Evolutionary conservation across 1,284 basidiomycete genomes (phyloP).

Genomic region (Phellinidium pouzarii): DNA sequence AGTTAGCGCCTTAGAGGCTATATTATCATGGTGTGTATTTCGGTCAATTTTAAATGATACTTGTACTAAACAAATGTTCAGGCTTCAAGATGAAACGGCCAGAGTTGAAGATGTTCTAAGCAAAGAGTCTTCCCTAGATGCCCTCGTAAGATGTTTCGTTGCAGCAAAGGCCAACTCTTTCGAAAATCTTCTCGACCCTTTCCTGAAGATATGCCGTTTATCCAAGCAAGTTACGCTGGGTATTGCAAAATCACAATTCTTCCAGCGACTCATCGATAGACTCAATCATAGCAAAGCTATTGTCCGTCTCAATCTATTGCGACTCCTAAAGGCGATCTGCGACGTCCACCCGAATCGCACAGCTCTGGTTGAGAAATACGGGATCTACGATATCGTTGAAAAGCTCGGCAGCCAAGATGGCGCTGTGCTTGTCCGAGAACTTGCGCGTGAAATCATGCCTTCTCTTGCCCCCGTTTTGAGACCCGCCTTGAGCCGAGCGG

Average conservation of each 20-base stretch:
- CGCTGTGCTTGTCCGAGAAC: conserved; percentile 84
- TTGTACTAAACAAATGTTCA: conserved; percentile 27
- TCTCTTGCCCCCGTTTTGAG: conserved; percentile 60
- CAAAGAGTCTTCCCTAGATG: conserved; percentile 62
- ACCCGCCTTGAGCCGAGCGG: conserved; percentile 35
- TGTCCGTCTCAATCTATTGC: conserved; percentile 83
- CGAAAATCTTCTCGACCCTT: conserved; percentile 90
- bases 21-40: conserved; percentile 73
- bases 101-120: conserved; percentile 86
- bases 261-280: conserved; percentile 83
- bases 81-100: conserved; percentile 92
- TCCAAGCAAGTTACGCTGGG: conserved; percentile 71
- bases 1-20: conserved; percentile 86
- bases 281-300: conserved; percentile 78
- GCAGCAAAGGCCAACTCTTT: conserved; percentile 88
- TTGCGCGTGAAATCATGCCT: conserved; percentile 78
- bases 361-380: conserved; percentile 73
- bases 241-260: conserved; percentile 78
- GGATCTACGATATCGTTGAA: conserved; percentile 71
- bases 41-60: conserved; percentile 1
- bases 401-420: conserved; percentile 76
- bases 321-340: conserved; percentile 79
- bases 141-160: conserved; percentile 79
- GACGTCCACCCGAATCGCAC: conserved; percentile 85
- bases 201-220: conserved; percentile 83